Evolutionary conservation across 139 green algal species (phyloP), one percentile per base, ranked within the genome.

Genomic region (Micractinium sp.): DNA sequence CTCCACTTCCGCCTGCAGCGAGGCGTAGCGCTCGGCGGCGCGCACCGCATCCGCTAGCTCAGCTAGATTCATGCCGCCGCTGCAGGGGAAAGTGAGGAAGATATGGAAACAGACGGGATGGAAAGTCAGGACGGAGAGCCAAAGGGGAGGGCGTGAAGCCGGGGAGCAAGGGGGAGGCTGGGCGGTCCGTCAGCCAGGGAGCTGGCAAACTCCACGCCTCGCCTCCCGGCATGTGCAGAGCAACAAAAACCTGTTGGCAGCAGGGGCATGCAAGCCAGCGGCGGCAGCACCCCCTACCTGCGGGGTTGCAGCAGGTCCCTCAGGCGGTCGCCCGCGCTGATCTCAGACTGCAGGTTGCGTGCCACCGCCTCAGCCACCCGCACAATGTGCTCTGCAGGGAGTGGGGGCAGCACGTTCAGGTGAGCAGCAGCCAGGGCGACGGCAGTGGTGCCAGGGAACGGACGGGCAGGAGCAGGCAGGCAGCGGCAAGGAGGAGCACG

Each of bases 1-100:
- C 27, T 82, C 89, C 33, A 95, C 89, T 60, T 96, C 94, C 56
- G 75, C 84, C n/a, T 74, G 63, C 33, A 97, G 89, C 33, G 92
- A 89, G 2, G 91, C 85, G 81, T 95, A 97, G 0, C 71, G 66
- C 47, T 91, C 90, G 12, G 94, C 95, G 1, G 91, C 82, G 2
- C 66, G 33, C 35, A 97, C 93, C 7, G 93, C 95, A 3, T 89
- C 92, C 18, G 39, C 56, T 4, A 96, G 92, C 61, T 89, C 82
- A 41, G 92, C 86, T 15, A 95, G 19, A 25, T 63, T 69, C 60
- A 86, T 35, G 91, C 89, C 61, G 90, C 87, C 61, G 39, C 87
- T 90, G 83, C 67, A 81, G 33, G 47, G 47, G 9, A 56, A 19
- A 36, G 53, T 31, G 19, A 56, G 74, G 74, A 13, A 20, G 35